Base-by-base conservation (phyloP, 2,329 filamentous ascomycete genomes). In the Volutella citrinella region DNA sequence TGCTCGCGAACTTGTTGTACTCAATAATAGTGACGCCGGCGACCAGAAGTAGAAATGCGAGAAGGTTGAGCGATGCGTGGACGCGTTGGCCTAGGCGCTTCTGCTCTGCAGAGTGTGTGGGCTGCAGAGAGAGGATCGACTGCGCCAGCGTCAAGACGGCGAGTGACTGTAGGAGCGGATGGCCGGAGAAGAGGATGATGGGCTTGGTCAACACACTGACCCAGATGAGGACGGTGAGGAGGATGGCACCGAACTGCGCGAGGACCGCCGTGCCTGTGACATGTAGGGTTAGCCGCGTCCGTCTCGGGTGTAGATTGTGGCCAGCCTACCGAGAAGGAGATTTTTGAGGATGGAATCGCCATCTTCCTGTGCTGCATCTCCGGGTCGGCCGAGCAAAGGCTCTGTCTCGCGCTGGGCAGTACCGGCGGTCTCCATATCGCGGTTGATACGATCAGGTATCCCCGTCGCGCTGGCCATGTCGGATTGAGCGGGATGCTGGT, bases 101-200 rank as follows among this genome's bases (percentile, higher is more conserved):
- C 64, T 95, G 86, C 12, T 70, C 61, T 3, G 81, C 68, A 0
- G 86, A 86, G 51, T 85, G 77, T 0, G 91, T 95, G 3, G 91
- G 93, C 61, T 98, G 93, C 21, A 97, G 76, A 48, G 93, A 68
- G 32, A 97, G 79, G 46, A 90, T 79, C 35, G 83, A 84, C 69
- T 96, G 84, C 13, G 85, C 75, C 51, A 93, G 71, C 38, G 87
- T 71, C 43, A 95, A 71, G 38, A 95, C 61, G 30, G 80, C 89
- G 37, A 84, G 46, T 10, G 68, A 72, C 64, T 76, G 71, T 38
- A 82, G 69, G 56, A 96, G 80, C 7, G 91, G 91, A 61, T 97
- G 91, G 8, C 83, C 80, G 13, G 87, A 89, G 74, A 97, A 95
- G 51, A 95, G 79, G 23, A 87, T 85, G 42, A 94, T 57, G 19